Evolutionary conservation across 768 basidiomycete species (phyloP), one percentile per base, ranked within the genome.

Genomic region (Tephrocybe rancida): DNA sequence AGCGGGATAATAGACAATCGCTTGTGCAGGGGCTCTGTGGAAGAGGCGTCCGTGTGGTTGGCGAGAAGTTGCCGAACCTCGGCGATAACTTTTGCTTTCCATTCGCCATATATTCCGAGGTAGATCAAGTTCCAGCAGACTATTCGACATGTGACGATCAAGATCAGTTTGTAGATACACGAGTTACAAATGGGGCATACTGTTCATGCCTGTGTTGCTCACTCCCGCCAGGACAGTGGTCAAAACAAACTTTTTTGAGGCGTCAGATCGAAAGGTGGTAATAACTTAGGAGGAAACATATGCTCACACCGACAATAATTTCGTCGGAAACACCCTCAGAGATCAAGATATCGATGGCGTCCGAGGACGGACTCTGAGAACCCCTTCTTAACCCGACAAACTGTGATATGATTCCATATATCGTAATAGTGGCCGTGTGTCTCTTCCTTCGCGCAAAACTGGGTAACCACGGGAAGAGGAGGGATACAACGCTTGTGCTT

Each of bases 51-150:
- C 25, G 67, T 62, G 38, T 73, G 60, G 19, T 66, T 67, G 3
- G 54, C 24, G 8, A 75, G 35, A 19, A 75, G 63, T 1, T 58
- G 9, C 13, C 68, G 60, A 22, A 71, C 53, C 52, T 77, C 74
- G 0, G 50, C 45, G 8, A 45, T 34, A 1, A 70, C 68, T 21
- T 63, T 64, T n/a, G 22, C 52, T 42, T 69, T 71, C 76, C 76
- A 77, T 19, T 67, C 60, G 1, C 64, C 65, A 38, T 73, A 55
- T 18, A 61, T 49, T 2, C 63, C 67, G 5, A 75, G 66, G 45
- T 68, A 66, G 3, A 77, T 39, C 0, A 75, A 47, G 8, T 56
- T 64, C 74, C 74, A 76, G 49, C 70, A 73, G 4, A 66, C 73
- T 75, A 34, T n/a, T n/a, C n/a, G n/a, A 13, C 27, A 21, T 18